Evolutionary conservation across 805 yeast genomes (phyloP).

Genomic region (Metschnikowia amazonensis): DNA sequence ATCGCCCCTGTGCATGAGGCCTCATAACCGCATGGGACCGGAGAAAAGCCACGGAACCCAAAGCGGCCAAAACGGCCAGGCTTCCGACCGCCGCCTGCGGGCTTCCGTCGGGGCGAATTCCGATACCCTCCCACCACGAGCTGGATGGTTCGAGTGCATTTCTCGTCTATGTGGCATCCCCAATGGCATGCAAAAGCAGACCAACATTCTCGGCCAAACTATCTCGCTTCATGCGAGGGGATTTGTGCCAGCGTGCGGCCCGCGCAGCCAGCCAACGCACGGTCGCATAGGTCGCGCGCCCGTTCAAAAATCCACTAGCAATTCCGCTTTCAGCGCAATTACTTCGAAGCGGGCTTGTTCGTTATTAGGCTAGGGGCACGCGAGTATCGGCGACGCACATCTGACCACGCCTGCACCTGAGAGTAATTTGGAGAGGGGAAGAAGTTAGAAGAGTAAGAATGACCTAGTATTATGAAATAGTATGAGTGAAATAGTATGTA

Average conservation of each 20-base stretch:
- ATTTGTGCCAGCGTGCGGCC: constrained; percentile 1
- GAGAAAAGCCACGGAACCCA: not conserved
- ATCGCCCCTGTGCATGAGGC: not conserved
- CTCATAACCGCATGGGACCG: not conserved
- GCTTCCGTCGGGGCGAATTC: too few species aligned
- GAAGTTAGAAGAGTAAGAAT: too few species aligned
- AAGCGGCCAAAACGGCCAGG: not conserved
- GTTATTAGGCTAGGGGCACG: not conserved
- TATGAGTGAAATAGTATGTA: too few species aligned
- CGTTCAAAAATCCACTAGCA: constrained; percentile 2
- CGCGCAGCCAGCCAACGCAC: constrained; percentile 1
- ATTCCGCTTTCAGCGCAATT: not conserved
- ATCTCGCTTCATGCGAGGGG: constrained; percentile 4
- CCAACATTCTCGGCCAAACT: not conserved
- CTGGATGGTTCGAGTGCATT: not conserved
- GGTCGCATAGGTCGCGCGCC: constrained; percentile 2
- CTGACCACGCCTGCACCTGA: too few species aligned
- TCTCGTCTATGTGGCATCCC: not conserved
- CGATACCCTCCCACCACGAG: too few species aligned
- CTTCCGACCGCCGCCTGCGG: not conserved
- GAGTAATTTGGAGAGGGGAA: too few species aligned
- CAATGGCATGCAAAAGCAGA: not conserved
- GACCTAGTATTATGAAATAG: too few species aligned
- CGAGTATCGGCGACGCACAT: not conserved
- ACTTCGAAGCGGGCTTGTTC: not conserved